Conservation (phyloP, 441 rosid species). For the Croton laevigatus region DNA sequence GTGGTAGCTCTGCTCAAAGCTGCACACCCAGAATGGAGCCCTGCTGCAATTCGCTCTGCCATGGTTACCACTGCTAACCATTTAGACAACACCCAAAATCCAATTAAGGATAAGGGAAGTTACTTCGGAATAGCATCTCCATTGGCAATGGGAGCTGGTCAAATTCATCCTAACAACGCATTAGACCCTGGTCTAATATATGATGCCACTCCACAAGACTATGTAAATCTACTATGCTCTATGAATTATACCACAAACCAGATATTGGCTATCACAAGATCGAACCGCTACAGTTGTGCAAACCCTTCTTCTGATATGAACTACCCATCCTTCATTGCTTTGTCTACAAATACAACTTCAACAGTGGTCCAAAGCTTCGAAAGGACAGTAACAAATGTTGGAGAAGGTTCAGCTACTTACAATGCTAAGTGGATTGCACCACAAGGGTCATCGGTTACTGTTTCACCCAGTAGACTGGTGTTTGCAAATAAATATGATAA, state of each 20-base stretch:
- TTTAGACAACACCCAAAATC: conserved; percentile 39
- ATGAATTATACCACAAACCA: conserved; percentile 40
- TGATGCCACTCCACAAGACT: conserved; percentile 44
- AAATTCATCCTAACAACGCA: conserved; percentile 44
- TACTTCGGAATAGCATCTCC: conserved; percentile 32
- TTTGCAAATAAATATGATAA: conserved; percentile 33
- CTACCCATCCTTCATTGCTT: conserved; percentile 48
- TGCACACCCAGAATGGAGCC: conserved; percentile 59
- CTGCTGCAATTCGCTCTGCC: conserved; percentile 82
- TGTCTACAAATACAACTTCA: conserved; percentile 22
- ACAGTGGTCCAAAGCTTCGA: conserved; percentile 10
- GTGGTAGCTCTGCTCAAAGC: conserved; percentile 69
- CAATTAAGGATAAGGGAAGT: conserved; percentile 36
- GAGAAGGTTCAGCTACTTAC: conserved; percentile 34
- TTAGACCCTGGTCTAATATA: conserved; percentile 53
- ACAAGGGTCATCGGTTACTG: conserved; percentile 22
- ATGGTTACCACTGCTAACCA: conserved; percentile 66
- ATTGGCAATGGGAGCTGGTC: conserved; percentile 49
- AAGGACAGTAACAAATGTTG: conserved; percentile 42
- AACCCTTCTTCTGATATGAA: conserved; percentile 41
- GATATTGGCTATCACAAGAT: conserved; percentile 36
- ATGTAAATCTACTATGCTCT: conserved; percentile 42
- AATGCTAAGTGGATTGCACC: conserved; percentile 24
- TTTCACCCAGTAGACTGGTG: conserved; percentile 31
- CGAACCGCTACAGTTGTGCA: conserved; percentile 29